Base-by-base conservation (phyloP, 1,284 basidiomycete genomes). In the Trichosporon ovoides region DNA sequence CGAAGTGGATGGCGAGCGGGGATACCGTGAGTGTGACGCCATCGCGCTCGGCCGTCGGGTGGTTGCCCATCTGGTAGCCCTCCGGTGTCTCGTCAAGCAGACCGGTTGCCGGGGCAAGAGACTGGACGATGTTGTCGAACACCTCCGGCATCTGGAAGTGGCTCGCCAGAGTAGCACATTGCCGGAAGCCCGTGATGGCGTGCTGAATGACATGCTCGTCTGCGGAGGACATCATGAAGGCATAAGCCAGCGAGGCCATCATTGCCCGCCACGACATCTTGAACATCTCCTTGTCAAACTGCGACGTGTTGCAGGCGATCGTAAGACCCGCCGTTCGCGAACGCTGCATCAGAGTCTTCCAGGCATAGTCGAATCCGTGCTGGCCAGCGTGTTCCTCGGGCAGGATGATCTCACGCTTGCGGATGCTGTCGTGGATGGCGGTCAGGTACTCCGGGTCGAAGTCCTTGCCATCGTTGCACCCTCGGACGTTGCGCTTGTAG, bases 321-420 rank as follows among this genome's bases (percentile, higher is more conserved):
- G 91, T 84, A 36, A 83, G 80, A 49, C 89, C 90, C 57, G 89
- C 84, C 64, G 86, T 84, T 40, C 89, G 83, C 46, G 93, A 87
- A 36, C 93, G 84, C 50, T 87, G 79, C 52, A 98, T 82, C 28
- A 99, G 80, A 68, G 96, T 92, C 75, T 98, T 98, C 96, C 96
- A 99, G 7, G 95, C 91, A 72, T 96, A 98, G 69, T 98, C 96
- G 73, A 99, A 99, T 1, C 96, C 96, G 37, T 96, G 84, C 74
- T 94, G 91, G 1, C 96, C 96, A 5, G 87, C 89, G 71, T 98
- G 96, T 72, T 99, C 96, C 77, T 98, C 94, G 0, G 96, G 95
- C 86, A 98, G 89, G 52, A 98, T 84, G 62, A 98, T 98, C 79
- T 99, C 96, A 49, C 86, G 83, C 76, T 90, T 94, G 50, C 90